Percentiles rank a stretch among this genome's conserved stretches.
These are phyloP conservation scores for Raffaelea arxii DNA, from an alignment of 2,329 filamentous ascomycete species.

Conservation along the genomic window DNA sequence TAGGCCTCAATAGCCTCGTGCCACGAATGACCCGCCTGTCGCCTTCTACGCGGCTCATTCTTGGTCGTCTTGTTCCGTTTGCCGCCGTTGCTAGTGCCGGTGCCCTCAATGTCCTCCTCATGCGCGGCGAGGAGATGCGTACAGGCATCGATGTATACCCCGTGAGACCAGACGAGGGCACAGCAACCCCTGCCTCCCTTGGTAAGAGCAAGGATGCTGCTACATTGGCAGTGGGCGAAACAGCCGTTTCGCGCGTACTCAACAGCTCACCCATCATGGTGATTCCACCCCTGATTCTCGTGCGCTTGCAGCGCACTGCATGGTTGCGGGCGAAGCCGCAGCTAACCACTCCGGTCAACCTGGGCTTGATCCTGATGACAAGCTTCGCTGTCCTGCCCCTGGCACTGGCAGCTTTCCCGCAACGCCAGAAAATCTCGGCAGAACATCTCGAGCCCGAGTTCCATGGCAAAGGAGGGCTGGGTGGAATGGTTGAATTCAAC, in stretches of 20 bases:
- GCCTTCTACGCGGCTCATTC: conserved; percentile 63
- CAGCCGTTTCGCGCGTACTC: conserved; percentile 79
- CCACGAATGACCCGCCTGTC: conserved; percentile 70
- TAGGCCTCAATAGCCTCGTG: conserved; percentile 84
- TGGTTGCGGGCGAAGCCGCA: conserved; percentile 74
- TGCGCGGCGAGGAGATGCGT: conserved; percentile 93
- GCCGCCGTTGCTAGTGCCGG: conserved; percentile 88
- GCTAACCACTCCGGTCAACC: conserved; percentile 71
- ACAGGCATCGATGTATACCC: conserved; percentile 89
- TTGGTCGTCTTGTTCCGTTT: conserved; percentile 87
- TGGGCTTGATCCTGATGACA: conserved; percentile 77
- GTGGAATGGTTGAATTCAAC: conserved; percentile 90
- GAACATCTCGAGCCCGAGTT: conserved; percentile 78
- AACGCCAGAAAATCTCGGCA: conserved; percentile 73
- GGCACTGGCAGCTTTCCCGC: conserved; percentile 85
- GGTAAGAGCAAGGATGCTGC: conserved; percentile 86
- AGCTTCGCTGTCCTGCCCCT: conserved; percentile 83
- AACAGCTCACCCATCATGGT: conserved; percentile 98
- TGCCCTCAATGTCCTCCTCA: conserved; percentile 90
- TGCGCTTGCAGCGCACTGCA: conserved; percentile 70
- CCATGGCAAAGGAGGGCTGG: conserved; percentile 65
- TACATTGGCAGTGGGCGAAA: conserved; percentile 83
- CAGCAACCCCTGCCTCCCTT: conserved; percentile 56
- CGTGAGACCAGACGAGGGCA: conserved; percentile 31
- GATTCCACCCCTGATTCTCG: conserved; percentile 75